Percentiles rank a stretch among this genome's conserved stretches.
These are phyloP conservation scores for Penicillium sp. DNA, from an alignment of 2,329 filamentous ascomycete genomes.

Conservation along the genomic window DNA sequence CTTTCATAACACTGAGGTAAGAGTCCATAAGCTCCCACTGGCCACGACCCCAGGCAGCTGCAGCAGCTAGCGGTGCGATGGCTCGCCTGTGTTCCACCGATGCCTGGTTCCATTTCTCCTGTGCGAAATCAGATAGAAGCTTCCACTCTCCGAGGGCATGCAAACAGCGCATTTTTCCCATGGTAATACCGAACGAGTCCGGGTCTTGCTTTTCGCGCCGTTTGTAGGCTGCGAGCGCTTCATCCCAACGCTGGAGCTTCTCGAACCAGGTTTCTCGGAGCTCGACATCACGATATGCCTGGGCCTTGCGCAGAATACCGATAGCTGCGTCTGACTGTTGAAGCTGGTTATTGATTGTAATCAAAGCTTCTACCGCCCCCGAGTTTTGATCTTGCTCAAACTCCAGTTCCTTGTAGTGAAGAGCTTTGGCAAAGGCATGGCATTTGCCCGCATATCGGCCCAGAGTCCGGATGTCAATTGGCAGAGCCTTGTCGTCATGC, in stretches of 20 bases:
- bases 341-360: conserved; percentile 98
- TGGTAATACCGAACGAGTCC: conserved; percentile 87
- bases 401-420: conserved; percentile 98
- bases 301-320: conserved; percentile 92
- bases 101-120: conserved; percentile 91
- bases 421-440: conserved; percentile 94
- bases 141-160: conserved; percentile 98
- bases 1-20: conserved; percentile 92
- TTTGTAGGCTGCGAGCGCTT: conserved; percentile 87
- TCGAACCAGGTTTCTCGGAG: conserved; percentile 99
- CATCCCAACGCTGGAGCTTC: conserved; percentile 96
- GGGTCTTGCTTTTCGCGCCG: conserved; percentile 73
- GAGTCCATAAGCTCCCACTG: conserved; percentile 99
- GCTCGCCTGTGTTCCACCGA: conserved; percentile 80
- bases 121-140: conserved; percentile 77
- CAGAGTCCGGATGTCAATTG: conserved; percentile 92
- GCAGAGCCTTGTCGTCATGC: conserved; percentile 95
- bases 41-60: conserved; percentile 90
- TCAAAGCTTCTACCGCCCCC: conserved; percentile 90
- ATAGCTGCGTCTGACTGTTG: conserved; percentile 98
- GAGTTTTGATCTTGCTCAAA: conserved; percentile 97
- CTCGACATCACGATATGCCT: conserved; percentile 92
- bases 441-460: conserved; percentile 94
- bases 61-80: conserved; percentile 90
- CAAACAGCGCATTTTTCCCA: conserved; percentile 99